Percentiles rank a stretch among this genome's conserved stretches.
phyloP scores from a whole-genome alignment of 2,329 filamentous ascomycete genomes.

The Escovopsis sp. region DNA sequence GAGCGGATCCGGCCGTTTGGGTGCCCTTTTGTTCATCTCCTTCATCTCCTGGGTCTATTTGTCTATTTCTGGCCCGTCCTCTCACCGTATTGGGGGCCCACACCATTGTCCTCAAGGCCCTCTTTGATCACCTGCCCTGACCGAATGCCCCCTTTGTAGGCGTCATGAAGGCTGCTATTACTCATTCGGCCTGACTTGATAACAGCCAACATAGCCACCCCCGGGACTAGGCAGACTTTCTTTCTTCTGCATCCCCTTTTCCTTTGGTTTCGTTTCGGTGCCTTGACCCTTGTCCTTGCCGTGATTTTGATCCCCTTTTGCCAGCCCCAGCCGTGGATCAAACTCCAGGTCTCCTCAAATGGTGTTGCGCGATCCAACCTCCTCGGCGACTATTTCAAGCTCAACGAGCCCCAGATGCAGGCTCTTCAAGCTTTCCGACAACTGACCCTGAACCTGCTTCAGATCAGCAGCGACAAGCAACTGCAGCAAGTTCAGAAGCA shows the following conservation, averaged over 20 bases:
- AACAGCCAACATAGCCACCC: neutral
- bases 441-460: neutral
- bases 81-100: too few relatives aligned
- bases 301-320: neutral
- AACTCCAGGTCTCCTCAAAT: too few relatives aligned
- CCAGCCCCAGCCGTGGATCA: too few relatives aligned
- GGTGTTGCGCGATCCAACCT: neutral
- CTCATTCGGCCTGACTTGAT: conserved; percentile 3
- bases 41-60: too few relatives aligned
- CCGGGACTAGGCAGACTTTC: neutral
- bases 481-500: neutral
- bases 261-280: too few relatives aligned
- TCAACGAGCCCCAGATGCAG: neutral
- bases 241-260: neutral
- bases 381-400: neutral
- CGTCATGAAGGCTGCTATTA: conserved; percentile 1
- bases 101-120: neutral
- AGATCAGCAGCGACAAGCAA: neutral
- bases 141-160: conserved; percentile 3
- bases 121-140: conserved; percentile 6
- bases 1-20: too few relatives aligned
- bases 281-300: neutral
- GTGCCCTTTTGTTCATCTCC: neutral
- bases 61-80: too few relatives aligned
- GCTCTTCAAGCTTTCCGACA: neutral